Conservation (phyloP, 1,284 basidiomycete species). For the Apiotrichum veenhuisii region DNA sequence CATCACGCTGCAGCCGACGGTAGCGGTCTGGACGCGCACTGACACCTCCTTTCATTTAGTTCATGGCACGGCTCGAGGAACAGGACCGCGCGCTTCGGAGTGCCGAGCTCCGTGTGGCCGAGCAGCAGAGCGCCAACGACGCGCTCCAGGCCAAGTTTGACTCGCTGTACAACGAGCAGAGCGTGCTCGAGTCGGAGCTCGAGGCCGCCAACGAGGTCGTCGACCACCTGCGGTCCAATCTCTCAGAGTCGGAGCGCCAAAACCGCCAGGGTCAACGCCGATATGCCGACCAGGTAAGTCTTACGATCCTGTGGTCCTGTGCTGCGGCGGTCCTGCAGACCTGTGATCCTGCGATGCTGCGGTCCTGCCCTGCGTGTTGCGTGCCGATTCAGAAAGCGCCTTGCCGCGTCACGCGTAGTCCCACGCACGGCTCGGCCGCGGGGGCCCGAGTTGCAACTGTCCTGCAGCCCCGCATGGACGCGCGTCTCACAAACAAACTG, state of each 20-base stretch:
- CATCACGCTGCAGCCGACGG: background rate
- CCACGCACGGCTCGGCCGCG: background rate
- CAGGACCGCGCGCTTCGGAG: conserved; percentile 8
- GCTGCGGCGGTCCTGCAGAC: too few relatives aligned
- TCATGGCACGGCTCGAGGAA: conserved; percentile 15
- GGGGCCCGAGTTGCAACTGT: background rate
- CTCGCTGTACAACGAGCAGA: conserved; percentile 37
- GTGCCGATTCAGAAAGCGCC: too few relatives aligned
- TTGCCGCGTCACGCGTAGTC: background rate
- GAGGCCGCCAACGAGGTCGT: conserved; percentile 38
- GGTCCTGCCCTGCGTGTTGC: too few relatives aligned
- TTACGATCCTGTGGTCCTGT: conserved; percentile 13
- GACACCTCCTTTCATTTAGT: conserved; percentile 2
- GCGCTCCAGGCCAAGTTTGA: conserved; percentile 28
- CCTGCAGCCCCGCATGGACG: background rate
- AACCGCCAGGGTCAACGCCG: conserved; percentile 31
- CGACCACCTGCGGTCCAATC: conserved; percentile 29
- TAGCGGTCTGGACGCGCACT: background rate
- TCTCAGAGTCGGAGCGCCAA: conserved; percentile 33
- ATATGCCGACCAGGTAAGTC: conserved; percentile 40
- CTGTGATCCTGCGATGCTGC: background rate
- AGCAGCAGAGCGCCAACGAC: conserved; percentile 4
- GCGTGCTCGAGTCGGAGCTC: conserved; percentile 40
- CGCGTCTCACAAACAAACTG: background rate
- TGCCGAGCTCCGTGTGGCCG: background rate